A percentile compares a stretch with the other conserved stretches of the same genome.
Conservation (phyloP, 176 grass and related monocot genomes). For the Phragmites australis region DNA sequence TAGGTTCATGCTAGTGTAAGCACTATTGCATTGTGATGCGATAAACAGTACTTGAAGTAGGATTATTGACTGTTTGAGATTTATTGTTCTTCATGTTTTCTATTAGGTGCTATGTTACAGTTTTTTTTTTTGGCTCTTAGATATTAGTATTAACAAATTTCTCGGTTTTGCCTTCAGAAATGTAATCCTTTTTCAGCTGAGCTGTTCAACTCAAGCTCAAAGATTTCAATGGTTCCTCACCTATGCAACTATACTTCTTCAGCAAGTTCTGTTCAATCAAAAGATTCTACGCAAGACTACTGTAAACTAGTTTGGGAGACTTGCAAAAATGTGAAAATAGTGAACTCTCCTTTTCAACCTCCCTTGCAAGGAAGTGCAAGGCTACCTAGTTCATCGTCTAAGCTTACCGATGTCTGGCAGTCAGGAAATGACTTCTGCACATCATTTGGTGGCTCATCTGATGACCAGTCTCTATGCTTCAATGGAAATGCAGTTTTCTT, state of each 20-base stretch:
- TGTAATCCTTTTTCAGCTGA: constrained; percentile 72
- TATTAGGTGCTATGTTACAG: background rate
- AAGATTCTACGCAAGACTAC: constrained; percentile 60
- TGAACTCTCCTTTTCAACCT: constrained; percentile 76
- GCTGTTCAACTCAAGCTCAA: constrained; percentile 57
- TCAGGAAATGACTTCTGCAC: constrained; percentile 72
- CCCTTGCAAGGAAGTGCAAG: constrained; percentile 50
- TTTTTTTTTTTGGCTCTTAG: background rate
- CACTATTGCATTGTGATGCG: background rate
- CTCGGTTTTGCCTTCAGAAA: constrained; percentile 45
- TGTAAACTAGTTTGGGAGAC: constrained; percentile 67
- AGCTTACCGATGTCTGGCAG: constrained; percentile 75
- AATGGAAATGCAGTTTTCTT: constrained; percentile 68
- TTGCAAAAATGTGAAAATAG: constrained; percentile 68
- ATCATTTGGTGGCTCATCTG: constrained; percentile 66
- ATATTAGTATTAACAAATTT: background rate
- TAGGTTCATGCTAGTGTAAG: background rate
- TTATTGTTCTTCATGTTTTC: background rate
- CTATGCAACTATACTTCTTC: constrained; percentile 59
- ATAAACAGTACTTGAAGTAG: too few species aligned
- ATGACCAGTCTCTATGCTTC: constrained; percentile 62
- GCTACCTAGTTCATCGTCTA: constrained; percentile 52
- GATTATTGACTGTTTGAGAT: too few species aligned
- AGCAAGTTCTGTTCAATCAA: constrained; percentile 46
- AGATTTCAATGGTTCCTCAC: constrained; percentile 50